phyloP scores from a whole-genome alignment of 2,329 filamentous ascomycete genomes.

The Aspergillus ustus region DNA sequence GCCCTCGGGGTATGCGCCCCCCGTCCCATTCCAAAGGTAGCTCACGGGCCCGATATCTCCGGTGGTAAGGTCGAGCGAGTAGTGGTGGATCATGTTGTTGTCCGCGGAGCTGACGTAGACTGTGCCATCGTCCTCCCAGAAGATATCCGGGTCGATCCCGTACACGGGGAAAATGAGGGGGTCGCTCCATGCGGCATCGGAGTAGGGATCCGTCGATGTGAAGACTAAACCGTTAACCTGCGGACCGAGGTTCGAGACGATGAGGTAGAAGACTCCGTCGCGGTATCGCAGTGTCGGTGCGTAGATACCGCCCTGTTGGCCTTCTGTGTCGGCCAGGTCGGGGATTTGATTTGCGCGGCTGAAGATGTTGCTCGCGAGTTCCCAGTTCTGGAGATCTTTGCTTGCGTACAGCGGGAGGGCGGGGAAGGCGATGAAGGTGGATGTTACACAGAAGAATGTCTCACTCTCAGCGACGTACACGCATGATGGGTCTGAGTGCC shows the following conservation, averaged over 20 bases:
- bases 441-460: slow-evolving; percentile 53
- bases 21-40: slow-evolving; percentile 54
- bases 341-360: slow-evolving; percentile 42
- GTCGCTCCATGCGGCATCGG: slow-evolving; percentile 21
- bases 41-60: slow-evolving; percentile 14
- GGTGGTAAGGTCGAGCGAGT: slow-evolving; percentile 35
- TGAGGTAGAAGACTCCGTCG: slow-evolving; percentile 47
- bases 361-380: slow-evolving; percentile 26
- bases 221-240: slow-evolving; percentile 23
- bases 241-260: slow-evolving; percentile 30
- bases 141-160: slow-evolving; percentile 28
- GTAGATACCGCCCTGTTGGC: slow-evolving; percentile 43
- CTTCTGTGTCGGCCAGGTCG: slow-evolving; percentile 28
- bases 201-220: slow-evolving; percentile 21
- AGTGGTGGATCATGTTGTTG: slow-evolving; percentile 17
- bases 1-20: slow-evolving; percentile 42
- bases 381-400: slow-evolving; percentile 42
- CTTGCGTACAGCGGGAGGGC: slow-evolving; percentile 52
- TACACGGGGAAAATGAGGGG: slow-evolving; percentile 18
- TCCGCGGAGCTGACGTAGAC: slow-evolving; percentile 20
- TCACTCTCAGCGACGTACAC: slow-evolving; percentile 43
- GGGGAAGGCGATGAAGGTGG: slow-evolving; percentile 52
- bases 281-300: slow-evolving; percentile 48
- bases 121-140: slow-evolving; percentile 26
- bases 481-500: slow-evolving; percentile 53